Evolutionary conservation across 805 yeast species (phyloP), one percentile per base, ranked within the genome.

Genomic region (Starmerella potacharoeniae): DNA sequence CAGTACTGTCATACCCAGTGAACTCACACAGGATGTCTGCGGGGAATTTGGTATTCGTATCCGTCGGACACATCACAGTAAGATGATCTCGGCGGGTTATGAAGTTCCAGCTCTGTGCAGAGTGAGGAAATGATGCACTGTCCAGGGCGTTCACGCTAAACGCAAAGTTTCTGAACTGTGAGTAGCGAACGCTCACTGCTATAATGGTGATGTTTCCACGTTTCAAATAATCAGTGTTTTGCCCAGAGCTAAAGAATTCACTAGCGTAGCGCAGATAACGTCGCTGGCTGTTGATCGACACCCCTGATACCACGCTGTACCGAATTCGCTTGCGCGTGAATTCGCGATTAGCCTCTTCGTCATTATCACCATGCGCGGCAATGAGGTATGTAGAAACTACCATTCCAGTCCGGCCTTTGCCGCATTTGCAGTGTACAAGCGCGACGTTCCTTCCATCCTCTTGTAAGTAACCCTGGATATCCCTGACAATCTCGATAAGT

Each of bases 401-500:
- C 1, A 89, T 76, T 0, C 97, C 97, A 0, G 95, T 83, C 31
- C 97, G 72, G 0, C 97, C 97, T 68, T 88, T 89, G 0, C 97
- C 97, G 60, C 86, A 86, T 64, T 84, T 82, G 66, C 97, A 91
- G 66, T 91, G 97, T 7, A 91, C 67, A 0, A 86, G 75, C 0
- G 86, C 89, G 2, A 84, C 81, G 54, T 77, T 74, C 0, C 68
- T 55, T 0, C 69, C 61, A 22, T 66, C 60, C 14, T 44, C 42
- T 0, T 58, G 33, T 30, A 84, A 63, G 58, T 69, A 83, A 0
- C 58, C 59, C 43, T 73, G 68, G 7, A 89, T 76, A 0, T 74
- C 75, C 14, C 67, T 64, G 0, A 81, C 71, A 4, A 77, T 65
- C 2, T 64, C 60, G 4, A 77, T 65, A 9, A 90, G 63, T n/a